These are phyloP conservation scores for Phytophthora tentaculata DNA, from an alignment of 352 stramenopile species.

Conservation along the genomic window DNA sequence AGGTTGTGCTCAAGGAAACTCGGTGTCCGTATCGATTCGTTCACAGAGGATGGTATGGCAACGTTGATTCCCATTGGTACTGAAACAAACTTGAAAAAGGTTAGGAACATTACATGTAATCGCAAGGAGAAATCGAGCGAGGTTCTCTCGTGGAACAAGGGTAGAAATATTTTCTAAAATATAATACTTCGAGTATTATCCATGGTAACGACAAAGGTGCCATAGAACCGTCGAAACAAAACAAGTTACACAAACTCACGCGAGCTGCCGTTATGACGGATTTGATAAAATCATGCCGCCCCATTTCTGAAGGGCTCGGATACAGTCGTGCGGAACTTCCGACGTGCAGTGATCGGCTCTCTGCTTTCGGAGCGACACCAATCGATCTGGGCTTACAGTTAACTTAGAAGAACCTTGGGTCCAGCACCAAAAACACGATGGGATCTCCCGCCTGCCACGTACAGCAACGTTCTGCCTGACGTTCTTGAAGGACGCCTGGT, in stretches of 20 bases:
- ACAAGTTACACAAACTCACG: conserved; percentile 1
- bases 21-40: conserved; percentile 5
- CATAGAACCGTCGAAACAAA: not conserved
- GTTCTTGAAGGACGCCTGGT: not conserved
- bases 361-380: conserved; percentile 2
- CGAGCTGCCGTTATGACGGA: too few species aligned
- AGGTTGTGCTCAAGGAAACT: not conserved
- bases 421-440: conserved; percentile 8
- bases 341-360: conserved; percentile 7
- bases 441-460: conserved; percentile 3
- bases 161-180: too few species aligned
- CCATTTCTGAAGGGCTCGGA: conserved; percentile 31
- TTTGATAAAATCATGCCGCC: conserved; percentile 11
- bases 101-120: too few species aligned
- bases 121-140: too few species aligned
- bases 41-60: not conserved
- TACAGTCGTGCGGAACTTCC: conserved; percentile 22
- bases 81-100: too few species aligned
- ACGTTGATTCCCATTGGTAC: not conserved
- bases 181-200: too few species aligned
- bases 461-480: not conserved
- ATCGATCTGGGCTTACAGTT: too few species aligned
- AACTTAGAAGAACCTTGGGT: not conserved
- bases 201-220: not conserved
- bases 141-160: too few species aligned